Conservation (phyloP, 176 grass and related monocot species). For the Poa pratensis region DNA sequence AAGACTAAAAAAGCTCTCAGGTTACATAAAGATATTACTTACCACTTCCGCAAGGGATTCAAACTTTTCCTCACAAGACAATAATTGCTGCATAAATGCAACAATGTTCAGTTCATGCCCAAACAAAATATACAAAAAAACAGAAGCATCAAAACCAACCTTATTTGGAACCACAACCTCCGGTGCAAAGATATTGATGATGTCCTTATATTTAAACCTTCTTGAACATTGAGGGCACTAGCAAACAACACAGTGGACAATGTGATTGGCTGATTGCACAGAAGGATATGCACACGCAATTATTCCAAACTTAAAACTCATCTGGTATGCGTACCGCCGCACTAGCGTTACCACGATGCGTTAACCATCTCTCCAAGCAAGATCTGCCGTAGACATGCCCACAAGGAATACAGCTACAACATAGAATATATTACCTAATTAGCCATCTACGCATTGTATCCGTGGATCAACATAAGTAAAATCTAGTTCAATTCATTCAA, state of each 20-base stretch:
- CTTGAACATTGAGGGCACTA: slow-evolving; percentile 86
- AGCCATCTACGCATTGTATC: not conserved
- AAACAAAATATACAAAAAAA: not conserved
- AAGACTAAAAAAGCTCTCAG: not conserved
- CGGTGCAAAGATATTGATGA: slow-evolving; percentile 88
- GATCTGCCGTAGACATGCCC: slow-evolving; percentile 95
- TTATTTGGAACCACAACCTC: slow-evolving; percentile 71
- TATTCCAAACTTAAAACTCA: not conserved
- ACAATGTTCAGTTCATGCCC: not conserved
- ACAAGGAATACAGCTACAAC: slow-evolving; percentile 85
- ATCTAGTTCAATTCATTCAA: not conserved
- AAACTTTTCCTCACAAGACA: slow-evolving; percentile 49
- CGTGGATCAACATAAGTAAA: not conserved
- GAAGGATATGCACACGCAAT: not conserved
- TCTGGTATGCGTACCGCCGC: slow-evolving; percentile 45
- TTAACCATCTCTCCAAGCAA: slow-evolving; percentile 77
- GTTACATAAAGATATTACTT: slow-evolving; percentile 15
- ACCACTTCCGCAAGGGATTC: slow-evolving; percentile 60
- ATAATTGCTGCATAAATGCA: slow-evolving; percentile 63
- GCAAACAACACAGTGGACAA: slow-evolving; percentile 3
- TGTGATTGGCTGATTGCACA: not conserved
- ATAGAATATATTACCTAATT: slow-evolving; percentile 13
- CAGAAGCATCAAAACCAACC: slow-evolving; percentile 44
- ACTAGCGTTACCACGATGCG: slow-evolving; percentile 44
- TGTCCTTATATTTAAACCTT: slow-evolving; percentile 70